Evolutionary conservation across 768 basidiomycete species (phyloP).

Genomic region (Lactarius quietus): DNA sequence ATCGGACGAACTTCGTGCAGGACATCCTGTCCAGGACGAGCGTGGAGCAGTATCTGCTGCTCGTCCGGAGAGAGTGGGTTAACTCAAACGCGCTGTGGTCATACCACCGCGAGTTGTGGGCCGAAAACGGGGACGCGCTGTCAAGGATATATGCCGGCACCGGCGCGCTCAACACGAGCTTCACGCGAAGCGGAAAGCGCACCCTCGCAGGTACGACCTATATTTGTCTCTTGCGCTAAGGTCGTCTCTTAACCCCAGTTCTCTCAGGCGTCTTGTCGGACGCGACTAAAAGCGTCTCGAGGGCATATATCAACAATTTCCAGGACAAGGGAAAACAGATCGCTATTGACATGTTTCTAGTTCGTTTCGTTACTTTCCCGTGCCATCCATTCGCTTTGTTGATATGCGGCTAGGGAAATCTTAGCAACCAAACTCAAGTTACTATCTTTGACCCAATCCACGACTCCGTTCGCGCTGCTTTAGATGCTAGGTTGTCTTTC

Average conservation of each 20-base stretch:
- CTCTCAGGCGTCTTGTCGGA: constrained; percentile 80
- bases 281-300: constrained; percentile 92
- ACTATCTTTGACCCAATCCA: constrained; percentile 93
- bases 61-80: constrained; percentile 75
- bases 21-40: constrained; percentile 85
- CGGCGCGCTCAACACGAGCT: constrained; percentile 91
- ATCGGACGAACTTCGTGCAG: constrained; percentile 96
- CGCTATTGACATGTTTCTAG: constrained; percentile 95
- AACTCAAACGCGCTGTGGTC: constrained; percentile 70
- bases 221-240: neutral
- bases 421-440: constrained; percentile 82
- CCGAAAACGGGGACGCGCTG: constrained; percentile 91
- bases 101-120: constrained; percentile 92
- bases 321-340: constrained; percentile 92
- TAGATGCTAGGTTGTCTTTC: constrained; percentile 61
- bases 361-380: constrained; percentile 36
- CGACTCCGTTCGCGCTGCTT: constrained; percentile 70
- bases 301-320: constrained; percentile 98
- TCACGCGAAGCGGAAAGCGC: constrained; percentile 91
- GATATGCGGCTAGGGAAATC: constrained; percentile 70
- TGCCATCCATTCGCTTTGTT: neutral
- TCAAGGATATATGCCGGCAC: constrained; percentile 94
- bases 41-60: constrained; percentile 76
- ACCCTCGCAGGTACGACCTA: constrained; percentile 69
- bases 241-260: neutral